These are phyloP conservation scores for Lasiodiplodia theobromae DNA, from an alignment of 2,329 filamentous ascomycete genomes.

Conservation along the genomic window DNA sequence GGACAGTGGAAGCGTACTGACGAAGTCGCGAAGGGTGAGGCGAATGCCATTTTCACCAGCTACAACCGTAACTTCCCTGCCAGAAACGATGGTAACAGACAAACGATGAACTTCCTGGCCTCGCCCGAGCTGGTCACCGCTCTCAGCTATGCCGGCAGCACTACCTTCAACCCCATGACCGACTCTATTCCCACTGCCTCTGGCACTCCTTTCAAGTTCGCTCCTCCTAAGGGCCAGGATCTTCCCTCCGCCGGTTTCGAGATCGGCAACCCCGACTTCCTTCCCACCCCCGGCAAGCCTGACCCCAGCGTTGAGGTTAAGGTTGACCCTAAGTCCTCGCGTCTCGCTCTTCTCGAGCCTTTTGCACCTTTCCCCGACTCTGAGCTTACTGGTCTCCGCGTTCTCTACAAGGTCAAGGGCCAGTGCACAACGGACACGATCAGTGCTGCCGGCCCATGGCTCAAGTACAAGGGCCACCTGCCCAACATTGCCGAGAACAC, in stretches of 20 bases:
- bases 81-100: constrained; percentile 94
- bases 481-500: constrained; percentile 99
- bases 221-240: constrained; percentile 69
- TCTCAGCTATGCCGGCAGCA: constrained; percentile 89
- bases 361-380: constrained; percentile 81
- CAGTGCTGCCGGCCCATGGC: constrained; percentile 93
- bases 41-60: constrained; percentile 93
- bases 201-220: constrained; percentile 84
- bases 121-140: constrained; percentile 97
- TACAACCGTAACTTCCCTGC: constrained; percentile 99
- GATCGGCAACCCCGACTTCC: constrained; percentile 75
- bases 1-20: constrained; percentile 96
- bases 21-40: constrained; percentile 80
- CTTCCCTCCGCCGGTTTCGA: constrained; percentile 79
- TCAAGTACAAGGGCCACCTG: constrained; percentile 99
- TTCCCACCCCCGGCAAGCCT: constrained; percentile 74
- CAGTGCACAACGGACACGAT: constrained; percentile 99
- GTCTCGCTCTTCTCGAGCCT: constrained; percentile 88
- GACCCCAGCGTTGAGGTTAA: constrained; percentile 75
- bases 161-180: constrained; percentile 95
- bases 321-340: constrained; percentile 86
- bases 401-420: constrained; percentile 94
- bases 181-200: constrained; percentile 82
- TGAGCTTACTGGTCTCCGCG: constrained; percentile 79
- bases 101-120: constrained; percentile 98